Evolutionary conservation across 2,329 filamentous ascomycete genomes (phyloP), one percentile per base, ranked within the genome.

Genomic region (Alternaria hordeiaustralica): DNA sequence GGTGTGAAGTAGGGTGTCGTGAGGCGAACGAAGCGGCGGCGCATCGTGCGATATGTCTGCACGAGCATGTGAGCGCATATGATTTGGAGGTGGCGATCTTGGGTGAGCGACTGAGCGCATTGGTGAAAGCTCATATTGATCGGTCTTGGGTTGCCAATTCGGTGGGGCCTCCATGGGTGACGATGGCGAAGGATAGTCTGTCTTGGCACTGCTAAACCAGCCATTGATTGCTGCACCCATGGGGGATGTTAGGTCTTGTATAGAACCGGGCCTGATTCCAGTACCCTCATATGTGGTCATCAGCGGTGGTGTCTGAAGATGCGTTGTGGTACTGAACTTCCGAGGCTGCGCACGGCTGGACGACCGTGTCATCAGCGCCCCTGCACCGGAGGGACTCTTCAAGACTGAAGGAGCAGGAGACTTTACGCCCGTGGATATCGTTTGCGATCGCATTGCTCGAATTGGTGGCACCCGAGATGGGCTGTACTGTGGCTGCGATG

Each of bases 151-250:
- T 8, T 65, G 65, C 13, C 64, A 60, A 47, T 61, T 66, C 6
- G 63, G 47, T 4, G 69, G 66, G 15, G 33, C 11, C 11, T 21
- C 30, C n/a, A 43, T 44, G 46, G 62, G 58, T 5, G 36, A 43
- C 3, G 58, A 28, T 12, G 55, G 46, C 9, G 30, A 26, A 6
- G 53, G 5, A 51, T 30, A 26, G 46, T 59, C 10, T 36, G 55
- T 20, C 36, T 59, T 11, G 28, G 57, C 26, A 13, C 21, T 64
- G 21, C 50, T 60, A 20, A 68, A 68, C 55, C 64, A 70, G 12
- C 61, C 58, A 33, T 63, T 64, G 47, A 70, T 65, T 6, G 68
- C 65, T 12, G 63, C 58, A n/a, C 61, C 61, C 64, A 69, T 68
- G 2, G 64, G 66, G 8, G 69, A 66, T 8, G 56, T 64, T 3